phyloP scores from a whole-genome alignment of 1,284 basidiomycete genomes.

The Cutaneotrichosporon cutaneum region DNA sequence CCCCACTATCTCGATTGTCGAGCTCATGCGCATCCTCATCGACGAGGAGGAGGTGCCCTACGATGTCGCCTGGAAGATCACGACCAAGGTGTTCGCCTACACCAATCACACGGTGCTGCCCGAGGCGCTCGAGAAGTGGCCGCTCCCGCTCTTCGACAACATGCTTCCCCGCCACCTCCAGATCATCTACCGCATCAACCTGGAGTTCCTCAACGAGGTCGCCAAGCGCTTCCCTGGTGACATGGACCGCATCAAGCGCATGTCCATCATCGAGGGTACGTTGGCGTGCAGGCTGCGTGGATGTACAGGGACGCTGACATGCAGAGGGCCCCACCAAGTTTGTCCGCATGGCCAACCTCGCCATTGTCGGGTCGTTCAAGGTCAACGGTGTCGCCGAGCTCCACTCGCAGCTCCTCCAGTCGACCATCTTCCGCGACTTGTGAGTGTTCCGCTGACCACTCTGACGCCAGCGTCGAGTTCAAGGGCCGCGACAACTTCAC shows the following conservation, averaged over 20 bases:
- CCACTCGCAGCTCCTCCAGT: constrained; percentile 55
- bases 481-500: constrained; percentile 53
- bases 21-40: constrained; percentile 78
- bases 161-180: constrained; percentile 69
- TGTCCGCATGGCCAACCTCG: constrained; percentile 73
- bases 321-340: constrained; percentile 77
- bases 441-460: not conserved
- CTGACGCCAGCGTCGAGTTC: constrained; percentile 38
- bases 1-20: constrained; percentile 88
- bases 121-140: constrained; percentile 69
- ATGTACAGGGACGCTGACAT: constrained; percentile 10
- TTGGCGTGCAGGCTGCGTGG: not conserved
- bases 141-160: constrained; percentile 74
- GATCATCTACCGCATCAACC: constrained; percentile 79
- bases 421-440: constrained; percentile 87
- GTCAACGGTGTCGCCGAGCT: constrained; percentile 90
- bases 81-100: constrained; percentile 85
- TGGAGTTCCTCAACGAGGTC: constrained; percentile 63
- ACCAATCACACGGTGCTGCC: constrained; percentile 72
- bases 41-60: constrained; percentile 85
- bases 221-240: constrained; percentile 86
- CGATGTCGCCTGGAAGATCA: constrained; percentile 79
- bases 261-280: constrained; percentile 83
- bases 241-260: constrained; percentile 70
- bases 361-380: constrained; percentile 66